Evolutionary conservation across 2,329 filamentous ascomycete species (phyloP).

Genomic region (Ceratocystis smalleyi): DNA sequence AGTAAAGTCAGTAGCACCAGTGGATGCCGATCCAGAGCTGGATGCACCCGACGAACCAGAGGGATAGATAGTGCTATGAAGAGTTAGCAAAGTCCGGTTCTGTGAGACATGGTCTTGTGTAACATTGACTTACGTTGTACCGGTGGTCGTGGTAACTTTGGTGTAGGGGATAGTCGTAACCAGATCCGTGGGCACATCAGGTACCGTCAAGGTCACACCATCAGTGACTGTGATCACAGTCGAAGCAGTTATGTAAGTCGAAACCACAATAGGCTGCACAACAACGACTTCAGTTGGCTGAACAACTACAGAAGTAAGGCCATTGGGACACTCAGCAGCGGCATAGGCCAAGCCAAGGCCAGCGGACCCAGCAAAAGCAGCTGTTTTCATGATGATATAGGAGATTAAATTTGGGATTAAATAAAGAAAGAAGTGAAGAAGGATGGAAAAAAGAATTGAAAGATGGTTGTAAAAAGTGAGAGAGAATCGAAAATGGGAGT

Average conservation of each 20-base stretch:
- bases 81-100: background rate
- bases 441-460: background rate
- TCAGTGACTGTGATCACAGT: conserved; percentile 12
- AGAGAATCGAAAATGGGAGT: background rate
- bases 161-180: conserved; percentile 10
- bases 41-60: background rate
- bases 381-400: conserved; percentile 2
- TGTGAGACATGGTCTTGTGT: background rate
- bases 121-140: conserved; percentile 9
- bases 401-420: background rate
- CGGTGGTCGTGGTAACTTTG: conserved; percentile 7
- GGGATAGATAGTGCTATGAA: background rate
- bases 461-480: background rate
- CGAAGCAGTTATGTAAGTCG: conserved; percentile 7
- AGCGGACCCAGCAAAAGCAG: conserved; percentile 13
- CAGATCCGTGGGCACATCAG: conserved; percentile 11
- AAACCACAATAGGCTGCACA: conserved; percentile 1
- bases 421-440: background rate
- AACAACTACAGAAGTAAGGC: conserved; percentile 5
- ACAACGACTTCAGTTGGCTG: conserved; percentile 12
- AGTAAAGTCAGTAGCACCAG: background rate
- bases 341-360: conserved; percentile 13
- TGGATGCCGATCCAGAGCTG: background rate
- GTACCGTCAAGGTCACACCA: conserved; percentile 8
- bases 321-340: conserved; percentile 7